Conservation (phyloP, 306 rosid genomes). For the Albizia julibrissin region DNA sequence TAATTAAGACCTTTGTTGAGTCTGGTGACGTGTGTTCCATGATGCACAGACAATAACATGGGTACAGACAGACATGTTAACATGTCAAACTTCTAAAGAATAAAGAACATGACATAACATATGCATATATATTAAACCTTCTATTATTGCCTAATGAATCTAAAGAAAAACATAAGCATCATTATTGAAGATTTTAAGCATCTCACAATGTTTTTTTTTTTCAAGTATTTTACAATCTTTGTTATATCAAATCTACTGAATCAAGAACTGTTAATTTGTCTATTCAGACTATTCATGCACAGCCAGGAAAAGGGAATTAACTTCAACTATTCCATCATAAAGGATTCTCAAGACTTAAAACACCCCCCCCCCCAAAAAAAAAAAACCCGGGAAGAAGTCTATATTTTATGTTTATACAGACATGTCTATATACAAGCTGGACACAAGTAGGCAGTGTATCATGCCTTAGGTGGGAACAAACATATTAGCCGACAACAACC, state of each 20-base stretch:
- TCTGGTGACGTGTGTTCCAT: slow-evolving; percentile 19
- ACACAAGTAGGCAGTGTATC: too few species aligned
- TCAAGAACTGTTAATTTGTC: not conserved
- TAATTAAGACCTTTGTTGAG: not conserved
- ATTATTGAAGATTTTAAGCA: not conserved
- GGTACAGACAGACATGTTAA: not conserved
- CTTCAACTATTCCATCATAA: too few species aligned
- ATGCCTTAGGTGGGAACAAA: too few species aligned
- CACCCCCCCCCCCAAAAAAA: too few species aligned
- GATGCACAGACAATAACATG: not conserved
- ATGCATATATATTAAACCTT: not conserved
- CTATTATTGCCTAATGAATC: not conserved
- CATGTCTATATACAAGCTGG: too few species aligned
- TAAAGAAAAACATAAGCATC: not conserved
- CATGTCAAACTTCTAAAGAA: not conserved
- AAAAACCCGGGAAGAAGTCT: too few species aligned
- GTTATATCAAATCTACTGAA: not conserved
- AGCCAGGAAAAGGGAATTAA: not conserved
- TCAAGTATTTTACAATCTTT: too few species aligned
- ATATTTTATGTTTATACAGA: too few species aligned
- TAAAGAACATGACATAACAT: not conserved
- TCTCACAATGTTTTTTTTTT: not conserved
- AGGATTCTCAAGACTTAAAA: too few species aligned
- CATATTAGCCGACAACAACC: too few species aligned
- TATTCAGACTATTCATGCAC: not conserved